Conservation (phyloP, 2,329 filamentous ascomycete species). For the Trichothecium roseum region DNA sequence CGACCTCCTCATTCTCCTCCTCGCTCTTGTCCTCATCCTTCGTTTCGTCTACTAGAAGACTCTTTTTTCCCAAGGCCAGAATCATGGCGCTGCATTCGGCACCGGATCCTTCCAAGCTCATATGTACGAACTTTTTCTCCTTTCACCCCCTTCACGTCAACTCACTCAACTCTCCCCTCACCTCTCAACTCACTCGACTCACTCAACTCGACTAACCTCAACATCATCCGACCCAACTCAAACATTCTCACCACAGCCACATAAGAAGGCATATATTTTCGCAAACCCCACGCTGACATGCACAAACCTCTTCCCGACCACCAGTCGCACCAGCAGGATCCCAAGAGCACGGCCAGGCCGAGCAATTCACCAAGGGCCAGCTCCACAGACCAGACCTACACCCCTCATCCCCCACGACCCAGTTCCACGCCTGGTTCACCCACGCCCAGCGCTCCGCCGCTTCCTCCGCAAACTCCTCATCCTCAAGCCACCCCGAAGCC, state of each 20-base stretch:
- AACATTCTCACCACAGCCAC: too few relatives aligned
- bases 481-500: slow-evolving; percentile 72
- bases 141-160: slow-evolving; percentile 1
- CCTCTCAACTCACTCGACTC: background rate
- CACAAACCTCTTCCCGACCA: slow-evolving; percentile 17
- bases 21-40: too few relatives aligned
- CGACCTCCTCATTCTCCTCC: too few relatives aligned
- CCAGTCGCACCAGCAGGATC: slow-evolving; percentile 54
- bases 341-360: slow-evolving; percentile 51
- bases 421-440: slow-evolving; percentile 87
- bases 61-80: slow-evolving; percentile 7
- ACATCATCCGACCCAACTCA: too few relatives aligned
- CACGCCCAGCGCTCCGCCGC: slow-evolving; percentile 42
- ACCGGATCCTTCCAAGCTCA: slow-evolving; percentile 32
- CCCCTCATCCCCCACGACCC: slow-evolving; percentile 54
- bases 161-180: background rate
- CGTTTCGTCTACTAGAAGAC: background rate
- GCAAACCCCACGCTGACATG: slow-evolving; percentile 43
- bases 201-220: background rate
- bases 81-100: slow-evolving; percentile 35
- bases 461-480: slow-evolving; percentile 28
- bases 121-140: slow-evolving; percentile 27
- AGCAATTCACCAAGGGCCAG: slow-evolving; percentile 59
- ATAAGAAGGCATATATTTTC: too few relatives aligned
- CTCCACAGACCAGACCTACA: slow-evolving; percentile 54